Base-by-base conservation (phyloP, 768 basidiomycete genomes). In the Calocera viscosa region DNA sequence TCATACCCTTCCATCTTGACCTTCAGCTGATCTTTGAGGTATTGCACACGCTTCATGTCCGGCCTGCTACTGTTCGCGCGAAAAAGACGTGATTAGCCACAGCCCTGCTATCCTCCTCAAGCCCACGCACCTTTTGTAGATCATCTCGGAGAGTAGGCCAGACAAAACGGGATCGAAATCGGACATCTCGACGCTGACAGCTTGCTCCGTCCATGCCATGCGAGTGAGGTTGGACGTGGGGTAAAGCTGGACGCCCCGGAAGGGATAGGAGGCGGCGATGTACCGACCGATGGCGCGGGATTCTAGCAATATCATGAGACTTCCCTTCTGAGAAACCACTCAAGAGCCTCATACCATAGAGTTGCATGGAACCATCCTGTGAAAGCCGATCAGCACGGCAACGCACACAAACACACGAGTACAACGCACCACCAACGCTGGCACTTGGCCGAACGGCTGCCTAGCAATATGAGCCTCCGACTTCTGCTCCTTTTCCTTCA, bases 401-500 rank as follows among this genome's bases (percentile, higher is more conserved):
- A n/a, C n/a, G n/a, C n/a, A n/a, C n/a, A n/a, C n/a, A n/a, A n/a
- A 67, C 22, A 38, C 22, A 19, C 22, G 47, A 10, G 11, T 7
- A 65, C 2, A 34, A 38, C 39, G 16, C 19, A 34, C 30, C 1
- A n/a, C 19, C 19, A 41, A 63, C 17, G 11, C 82, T 1, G 86
- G 85, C 30, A 86, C 77, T 70, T 84, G 82, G 22, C 84, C 84
- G 70, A 87, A 88, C 0, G 89, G 88, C 70, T 90, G 86, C 64
- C 78, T 75, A 34, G 74, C 71, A 17, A 80, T 24, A 76, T 75
- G 82, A 10, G 70, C 80, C 0, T 80, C 71, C 0, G 72, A 1
- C 73, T 84, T 86, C 41, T 86, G 82, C 69, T 80, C 78, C 8
- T 66, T 68, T 19, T 19, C 35, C 28, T 26, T 63, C 33, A 66